Conservation (phyloP, 495 filamentous ascomycete species). For the Daldinia caldariorum region DNA sequence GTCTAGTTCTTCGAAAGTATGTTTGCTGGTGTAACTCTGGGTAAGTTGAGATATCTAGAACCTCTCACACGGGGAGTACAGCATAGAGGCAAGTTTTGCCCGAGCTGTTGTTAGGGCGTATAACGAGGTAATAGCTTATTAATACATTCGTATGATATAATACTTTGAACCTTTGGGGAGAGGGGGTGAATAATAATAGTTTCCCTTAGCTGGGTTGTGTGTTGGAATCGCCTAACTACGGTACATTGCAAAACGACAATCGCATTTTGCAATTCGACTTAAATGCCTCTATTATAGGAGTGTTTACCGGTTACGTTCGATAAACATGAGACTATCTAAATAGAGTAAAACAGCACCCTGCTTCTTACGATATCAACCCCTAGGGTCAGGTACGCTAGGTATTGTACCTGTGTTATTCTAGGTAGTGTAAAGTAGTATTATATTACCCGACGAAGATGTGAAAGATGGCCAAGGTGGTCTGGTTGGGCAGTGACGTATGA, state of each 20-base stretch:
- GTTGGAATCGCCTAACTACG: neutral
- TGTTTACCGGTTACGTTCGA: conserved; percentile 21
- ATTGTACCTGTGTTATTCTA: too few relatives aligned
- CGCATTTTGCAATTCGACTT: neutral
- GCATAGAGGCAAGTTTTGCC: conserved; percentile 14
- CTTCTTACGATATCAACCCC: too few relatives aligned
- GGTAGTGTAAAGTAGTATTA: too few relatives aligned
- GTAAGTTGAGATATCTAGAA: neutral
- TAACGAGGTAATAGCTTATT: neutral
- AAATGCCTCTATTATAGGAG: neutral
- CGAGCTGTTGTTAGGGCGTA: conserved; percentile 2
- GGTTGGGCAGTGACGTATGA: conserved; percentile 37
- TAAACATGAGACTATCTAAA: conserved; percentile 19
- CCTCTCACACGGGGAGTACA: conserved; percentile 1
- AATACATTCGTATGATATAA: neutral
- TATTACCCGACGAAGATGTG: neutral
- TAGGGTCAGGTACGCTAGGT: too few relatives aligned
- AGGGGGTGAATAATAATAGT: neutral
- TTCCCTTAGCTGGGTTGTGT: neutral
- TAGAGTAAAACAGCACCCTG: conserved; percentile 17
- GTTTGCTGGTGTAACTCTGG: conserved; percentile 13
- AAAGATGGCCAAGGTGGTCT: conserved; percentile 16
- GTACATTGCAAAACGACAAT: neutral
- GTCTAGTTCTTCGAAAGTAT: conserved; percentile 4
- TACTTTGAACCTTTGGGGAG: neutral